phyloP scores from a whole-genome alignment of 2,329 filamentous ascomycete species.

The Microdochium bolleyi region DNA sequence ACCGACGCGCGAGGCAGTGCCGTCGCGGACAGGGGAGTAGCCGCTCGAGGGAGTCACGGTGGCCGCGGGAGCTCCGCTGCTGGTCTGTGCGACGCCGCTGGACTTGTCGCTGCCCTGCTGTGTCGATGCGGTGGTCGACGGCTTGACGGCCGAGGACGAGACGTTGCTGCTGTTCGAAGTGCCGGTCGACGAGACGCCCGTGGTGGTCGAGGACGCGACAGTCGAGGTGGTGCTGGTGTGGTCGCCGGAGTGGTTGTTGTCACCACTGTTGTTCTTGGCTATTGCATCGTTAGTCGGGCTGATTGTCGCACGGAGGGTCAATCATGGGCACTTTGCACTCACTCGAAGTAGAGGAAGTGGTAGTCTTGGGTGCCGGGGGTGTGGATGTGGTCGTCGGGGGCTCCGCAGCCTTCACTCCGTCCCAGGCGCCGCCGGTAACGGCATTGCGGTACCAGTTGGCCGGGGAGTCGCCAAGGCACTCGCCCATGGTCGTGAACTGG shows the following conservation, averaged over 20 bases:
- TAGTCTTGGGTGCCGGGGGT: not conserved
- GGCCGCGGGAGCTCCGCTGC: not conserved
- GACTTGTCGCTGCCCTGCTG: not conserved
- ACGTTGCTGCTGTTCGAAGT: not conserved
- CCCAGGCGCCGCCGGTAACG: not conserved
- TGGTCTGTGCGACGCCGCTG: not conserved
- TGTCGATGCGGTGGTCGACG: not conserved
- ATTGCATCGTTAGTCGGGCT: not conserved
- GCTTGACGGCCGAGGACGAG: not conserved
- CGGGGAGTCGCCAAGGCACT: constrained; percentile 45
- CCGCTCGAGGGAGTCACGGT: not conserved
- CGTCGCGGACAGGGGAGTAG: not conserved
- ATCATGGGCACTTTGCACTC: not conserved
- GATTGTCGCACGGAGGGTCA: too few relatives aligned
- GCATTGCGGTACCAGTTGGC: constrained; percentile 42
- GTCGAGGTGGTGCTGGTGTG: not conserved
- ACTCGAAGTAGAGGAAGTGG: not conserved
- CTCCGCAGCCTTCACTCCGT: not conserved
- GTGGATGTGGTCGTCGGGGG: not conserved
- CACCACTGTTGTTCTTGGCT: not conserved
- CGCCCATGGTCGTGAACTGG: constrained; percentile 43
- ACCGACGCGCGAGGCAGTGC: not conserved
- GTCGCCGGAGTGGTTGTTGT: too few relatives aligned
- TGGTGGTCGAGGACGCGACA: not conserved
- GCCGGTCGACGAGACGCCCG: not conserved